Conservation (phyloP, 306 rosid species). For the Trifolium repens region DNA sequence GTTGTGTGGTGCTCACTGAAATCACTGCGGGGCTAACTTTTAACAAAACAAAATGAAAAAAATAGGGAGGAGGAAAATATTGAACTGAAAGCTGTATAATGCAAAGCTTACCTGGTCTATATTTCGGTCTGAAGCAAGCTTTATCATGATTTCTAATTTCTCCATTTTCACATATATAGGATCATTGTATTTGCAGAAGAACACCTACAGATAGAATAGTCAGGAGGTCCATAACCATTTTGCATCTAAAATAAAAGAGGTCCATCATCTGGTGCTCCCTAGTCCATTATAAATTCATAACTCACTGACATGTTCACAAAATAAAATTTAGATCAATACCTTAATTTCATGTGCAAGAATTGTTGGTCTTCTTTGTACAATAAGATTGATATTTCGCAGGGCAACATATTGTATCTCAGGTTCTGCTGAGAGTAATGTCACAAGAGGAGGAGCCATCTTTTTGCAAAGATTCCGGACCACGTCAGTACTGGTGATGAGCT, state of each 20-base stretch:
- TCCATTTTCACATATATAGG: slow-evolving; percentile 99
- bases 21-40: slow-evolving; percentile 6
- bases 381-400: slow-evolving; percentile 93
- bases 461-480: slow-evolving; percentile 98
- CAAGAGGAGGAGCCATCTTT: slow-evolving; percentile 99
- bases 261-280: slow-evolving; percentile 22
- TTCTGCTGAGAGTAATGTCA: slow-evolving; percentile 96
- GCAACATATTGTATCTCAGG: slow-evolving; percentile 99
- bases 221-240: slow-evolving; percentile 33
- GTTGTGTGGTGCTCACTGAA: slow-evolving; percentile 16
- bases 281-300: slow-evolving; percentile 28
- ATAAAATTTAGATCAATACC: slow-evolving; percentile 55
- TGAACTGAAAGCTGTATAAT: slow-evolving; percentile 18
- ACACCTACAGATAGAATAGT: slow-evolving; percentile 65
- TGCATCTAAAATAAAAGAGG: slow-evolving; percentile 14
- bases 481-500: slow-evolving; percentile 94
- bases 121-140: slow-evolving; percentile 96
- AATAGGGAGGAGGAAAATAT: neutral
- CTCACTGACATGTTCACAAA: slow-evolving; percentile 29
- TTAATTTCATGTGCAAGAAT: slow-evolving; percentile 99
- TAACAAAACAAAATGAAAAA: slow-evolving; percentile 11
- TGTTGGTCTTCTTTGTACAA: slow-evolving; percentile 97
- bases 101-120: slow-evolving; percentile 81
- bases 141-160: slow-evolving; percentile 97
- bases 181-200: slow-evolving; percentile 99